A percentile compares a stretch with the other conserved stretches of the same genome.
phyloP scores from a whole-genome alignment of 345 rosid species.

The Geranium brycei region DNA sequence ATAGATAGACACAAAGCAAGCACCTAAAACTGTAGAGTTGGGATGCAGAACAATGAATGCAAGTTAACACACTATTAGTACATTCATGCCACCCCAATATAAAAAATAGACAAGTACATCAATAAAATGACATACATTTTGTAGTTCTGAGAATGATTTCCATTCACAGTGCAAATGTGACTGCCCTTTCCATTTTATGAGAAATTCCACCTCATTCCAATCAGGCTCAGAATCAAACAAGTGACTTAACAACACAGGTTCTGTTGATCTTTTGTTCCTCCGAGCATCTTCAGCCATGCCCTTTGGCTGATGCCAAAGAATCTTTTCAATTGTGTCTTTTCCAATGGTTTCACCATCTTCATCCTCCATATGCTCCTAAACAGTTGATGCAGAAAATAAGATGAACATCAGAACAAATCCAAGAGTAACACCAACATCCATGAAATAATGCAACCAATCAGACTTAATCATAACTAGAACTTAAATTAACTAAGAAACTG shows the following conservation, averaged over 20 bases:
- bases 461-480: no score
- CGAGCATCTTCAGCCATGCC: conserved; percentile 66
- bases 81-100: neutral
- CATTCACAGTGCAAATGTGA: conserved; percentile 98
- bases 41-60: no score
- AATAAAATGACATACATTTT: conserved; percentile 45
- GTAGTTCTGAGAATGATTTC: conserved; percentile 72
- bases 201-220: conserved; percentile 85
- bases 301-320: conserved; percentile 93
- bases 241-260: conserved; percentile 61
- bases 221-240: conserved; percentile 67
- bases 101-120: neutral
- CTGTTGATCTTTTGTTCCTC: conserved; percentile 45
- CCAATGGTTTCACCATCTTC: conserved; percentile 93
- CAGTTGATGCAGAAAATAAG: conserved; percentile 7
- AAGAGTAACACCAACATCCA: neutral
- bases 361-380: conserved; percentile 86
- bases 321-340: conserved; percentile 87
- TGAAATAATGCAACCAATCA: no score
- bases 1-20: neutral
- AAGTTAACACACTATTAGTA: no score
- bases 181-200: conserved; percentile 99
- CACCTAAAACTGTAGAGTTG: no score
- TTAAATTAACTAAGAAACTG: no score
- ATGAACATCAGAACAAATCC: conserved; percentile 1